These are phyloP conservation scores for Pseudogymnoascus sp. DNA, from an alignment of 2,329 filamentous ascomycete species.

Conservation along the genomic window DNA sequence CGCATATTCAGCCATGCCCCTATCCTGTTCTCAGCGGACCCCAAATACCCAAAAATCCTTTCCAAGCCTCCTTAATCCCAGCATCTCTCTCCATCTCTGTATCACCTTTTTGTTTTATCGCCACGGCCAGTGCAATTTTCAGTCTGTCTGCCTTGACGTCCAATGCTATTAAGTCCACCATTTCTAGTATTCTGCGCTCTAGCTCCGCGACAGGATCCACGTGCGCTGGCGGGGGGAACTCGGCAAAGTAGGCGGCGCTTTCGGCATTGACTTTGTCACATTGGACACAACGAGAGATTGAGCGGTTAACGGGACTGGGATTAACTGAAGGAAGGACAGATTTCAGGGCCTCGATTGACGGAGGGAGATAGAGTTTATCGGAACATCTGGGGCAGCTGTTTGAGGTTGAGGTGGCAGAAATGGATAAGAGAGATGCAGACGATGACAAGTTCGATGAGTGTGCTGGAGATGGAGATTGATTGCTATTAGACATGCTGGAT, in stretches of 20 bases:
- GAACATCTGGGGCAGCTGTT: neutral
- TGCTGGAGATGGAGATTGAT: neutral
- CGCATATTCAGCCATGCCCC: neutral
- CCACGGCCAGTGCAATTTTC: neutral
- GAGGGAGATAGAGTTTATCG: neutral
- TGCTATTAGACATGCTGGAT: neutral
- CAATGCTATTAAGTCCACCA: neutral
- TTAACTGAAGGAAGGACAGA: neutral
- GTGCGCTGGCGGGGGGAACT: neutral
- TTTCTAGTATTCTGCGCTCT: neutral
- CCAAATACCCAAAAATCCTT: neutral
- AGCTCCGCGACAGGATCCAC: neutral
- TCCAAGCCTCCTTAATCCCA: neutral
- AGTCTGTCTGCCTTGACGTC: neutral
- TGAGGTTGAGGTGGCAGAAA: neutral
- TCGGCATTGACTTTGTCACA: neutral
- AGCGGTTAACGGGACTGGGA: neutral
- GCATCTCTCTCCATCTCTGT: neutral
- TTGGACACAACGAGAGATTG: neutral
- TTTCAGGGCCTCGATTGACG: neutral
- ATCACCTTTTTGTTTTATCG: neutral
- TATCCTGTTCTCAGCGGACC: neutral
- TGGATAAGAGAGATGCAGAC: neutral
- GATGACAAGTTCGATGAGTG: neutral
- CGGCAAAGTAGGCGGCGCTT: neutral